Percentiles rank a stretch among this genome's conserved stretches.
phyloP scores from a whole-genome alignment of 306 rosid genomes.

The Dryas drummondii region DNA sequence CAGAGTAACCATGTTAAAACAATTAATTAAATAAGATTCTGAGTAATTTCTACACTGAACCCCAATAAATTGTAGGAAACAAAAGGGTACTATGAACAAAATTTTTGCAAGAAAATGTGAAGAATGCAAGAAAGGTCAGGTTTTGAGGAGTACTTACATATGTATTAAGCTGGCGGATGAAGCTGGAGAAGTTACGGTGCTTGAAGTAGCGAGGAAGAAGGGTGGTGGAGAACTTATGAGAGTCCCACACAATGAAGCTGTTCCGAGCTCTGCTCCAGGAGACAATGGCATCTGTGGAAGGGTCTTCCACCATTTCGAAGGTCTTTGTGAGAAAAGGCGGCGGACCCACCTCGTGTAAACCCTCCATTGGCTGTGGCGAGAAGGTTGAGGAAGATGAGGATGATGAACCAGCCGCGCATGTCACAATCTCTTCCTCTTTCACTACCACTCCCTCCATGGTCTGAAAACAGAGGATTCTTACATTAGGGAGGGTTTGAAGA shows the following conservation, averaged over 20 bases:
- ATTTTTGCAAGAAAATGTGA: too few relatives aligned
- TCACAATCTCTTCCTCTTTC: slow-evolving; percentile 51
- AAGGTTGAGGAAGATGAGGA: slow-evolving; percentile 51
- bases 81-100: too few relatives aligned
- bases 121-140: too few relatives aligned
- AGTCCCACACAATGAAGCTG: slow-evolving; percentile 94
- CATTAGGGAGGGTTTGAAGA: not conserved
- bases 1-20: too few relatives aligned
- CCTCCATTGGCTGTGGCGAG: slow-evolving; percentile 76
- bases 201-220: slow-evolving; percentile 91
- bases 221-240: slow-evolving; percentile 56
- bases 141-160: slow-evolving; percentile 54
- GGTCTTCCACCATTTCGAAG: slow-evolving; percentile 90
- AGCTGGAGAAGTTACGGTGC: slow-evolving; percentile 90
- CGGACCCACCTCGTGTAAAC: slow-evolving; percentile 73
- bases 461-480: not conserved
- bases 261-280: slow-evolving; percentile 90
- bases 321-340: slow-evolving; percentile 93
- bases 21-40: not conserved
- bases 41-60: not conserved
- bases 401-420: slow-evolving; percentile 35
- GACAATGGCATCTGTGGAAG: slow-evolving; percentile 72
- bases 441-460: slow-evolving; percentile 44
- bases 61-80: not conserved
- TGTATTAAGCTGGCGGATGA: slow-evolving; percentile 95